Evolutionary conservation across 2,329 filamentous ascomycete genomes (phyloP), one percentile per base, ranked within the genome.

Genomic region (Aspergillus clavatus): DNA sequence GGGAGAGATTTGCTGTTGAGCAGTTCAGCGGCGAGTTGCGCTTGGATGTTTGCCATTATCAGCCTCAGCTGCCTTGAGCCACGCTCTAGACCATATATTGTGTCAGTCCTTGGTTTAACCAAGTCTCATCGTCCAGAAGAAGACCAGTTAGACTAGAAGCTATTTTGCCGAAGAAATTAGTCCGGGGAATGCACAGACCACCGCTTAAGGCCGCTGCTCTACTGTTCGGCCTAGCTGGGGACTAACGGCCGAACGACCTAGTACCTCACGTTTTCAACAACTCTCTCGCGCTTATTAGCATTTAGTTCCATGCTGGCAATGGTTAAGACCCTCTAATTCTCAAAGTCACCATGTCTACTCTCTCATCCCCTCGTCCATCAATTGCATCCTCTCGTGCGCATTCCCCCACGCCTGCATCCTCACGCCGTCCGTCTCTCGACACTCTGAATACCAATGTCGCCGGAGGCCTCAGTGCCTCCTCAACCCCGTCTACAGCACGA

Each of bases 371-470:
- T 43, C 79, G 70, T 54, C 78, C 69, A 33, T 83, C 75, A 64
- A 80, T 69, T 72, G 82, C 59, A 71, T 80, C 60, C 63, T 81
- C 61, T 62, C 73, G 72, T 33, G 72, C 81, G 35, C 61, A 56
- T n/a, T 65, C 63, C 4, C 71, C 76, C 6, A 84, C 84, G 3
- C 86, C 87, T 1, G 84, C 84, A 5, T 86, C 84, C 29, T 93
- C 89, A 26, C 77, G 80, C 28, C 86, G 88, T 10, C 83, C 86
- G 4, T 90, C 86, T 27, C 75, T 87, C 65, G 86, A 90, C 56
- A 71, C 71, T 45, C 71, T 76, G 26, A 80, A 79, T 45, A 88
- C 83, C 47, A 77, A 73, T 50, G 71, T 79, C 50, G 49, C 49
- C 46, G 54, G 57, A 49, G 54, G 71, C 69, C 46, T 86, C 80